Conservation (phyloP, 768 basidiomycete genomes). For the Termitomyces sp. region DNA sequence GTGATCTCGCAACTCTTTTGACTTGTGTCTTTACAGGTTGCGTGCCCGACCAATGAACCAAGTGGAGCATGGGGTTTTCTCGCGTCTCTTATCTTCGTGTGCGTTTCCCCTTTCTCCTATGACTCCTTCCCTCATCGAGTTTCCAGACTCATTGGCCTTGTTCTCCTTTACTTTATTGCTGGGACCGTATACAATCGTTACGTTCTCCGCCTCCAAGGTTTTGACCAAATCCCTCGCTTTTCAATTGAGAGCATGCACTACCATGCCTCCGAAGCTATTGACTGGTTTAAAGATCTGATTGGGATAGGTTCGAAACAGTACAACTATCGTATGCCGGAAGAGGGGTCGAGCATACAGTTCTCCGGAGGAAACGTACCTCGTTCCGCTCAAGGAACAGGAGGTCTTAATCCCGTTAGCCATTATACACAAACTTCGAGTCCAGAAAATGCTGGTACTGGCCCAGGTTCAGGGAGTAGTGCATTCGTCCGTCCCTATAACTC, state of each 20-base stretch:
- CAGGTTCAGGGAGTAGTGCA: conserved; percentile 9
- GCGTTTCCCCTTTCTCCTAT: conserved; percentile 21
- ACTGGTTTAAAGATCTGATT: conserved; percentile 36
- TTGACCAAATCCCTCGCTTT: conserved; percentile 69
- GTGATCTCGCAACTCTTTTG: not conserved
- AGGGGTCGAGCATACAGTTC: conserved; percentile 1
- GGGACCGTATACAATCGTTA: conserved; percentile 76
- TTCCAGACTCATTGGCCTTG: conserved; percentile 45
- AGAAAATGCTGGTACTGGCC: conserved; percentile 6
- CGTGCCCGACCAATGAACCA: conserved; percentile 64
- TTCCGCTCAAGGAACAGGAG: conserved; percentile 2
- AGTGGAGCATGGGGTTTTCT: conserved; percentile 46
- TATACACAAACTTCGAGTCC: conserved; percentile 13
- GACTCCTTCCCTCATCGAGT: not conserved
- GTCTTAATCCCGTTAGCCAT: conserved; percentile 34
- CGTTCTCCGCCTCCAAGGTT: conserved; percentile 64
- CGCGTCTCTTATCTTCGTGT: conserved; percentile 55
- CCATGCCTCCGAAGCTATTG: conserved; percentile 35
- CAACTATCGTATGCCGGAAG: conserved; percentile 9
- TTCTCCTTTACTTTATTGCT: conserved; percentile 60
- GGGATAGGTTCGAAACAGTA: conserved; percentile 16
- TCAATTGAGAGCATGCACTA: conserved; percentile 46
- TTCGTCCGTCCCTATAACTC: conserved; percentile 25
- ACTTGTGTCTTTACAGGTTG: conserved; percentile 37
- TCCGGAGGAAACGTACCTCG: not conserved